These are phyloP conservation scores for Wickerhamomyces queroliae DNA, from an alignment of 805 yeast species.

Conservation along the genomic window DNA sequence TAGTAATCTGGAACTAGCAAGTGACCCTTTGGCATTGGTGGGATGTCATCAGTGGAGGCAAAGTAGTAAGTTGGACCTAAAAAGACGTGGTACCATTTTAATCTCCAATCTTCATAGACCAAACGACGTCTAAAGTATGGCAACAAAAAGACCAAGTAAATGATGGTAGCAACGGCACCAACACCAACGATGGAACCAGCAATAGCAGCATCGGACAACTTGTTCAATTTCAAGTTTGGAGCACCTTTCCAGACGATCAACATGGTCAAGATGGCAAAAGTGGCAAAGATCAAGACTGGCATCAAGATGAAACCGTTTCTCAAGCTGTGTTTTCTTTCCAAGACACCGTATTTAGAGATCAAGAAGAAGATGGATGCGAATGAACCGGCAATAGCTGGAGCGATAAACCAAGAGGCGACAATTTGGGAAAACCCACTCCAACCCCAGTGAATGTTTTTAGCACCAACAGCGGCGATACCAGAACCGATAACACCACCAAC, in stretches of 20 bases:
- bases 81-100: conserved; percentile 48
- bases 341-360: conserved; percentile 51
- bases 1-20: conserved; percentile 58
- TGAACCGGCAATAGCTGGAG: conserved; percentile 63
- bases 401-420: conserved; percentile 77
- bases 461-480: conserved; percentile 69
- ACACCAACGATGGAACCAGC: conserved; percentile 60
- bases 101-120: conserved; percentile 59
- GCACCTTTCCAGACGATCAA: conserved; percentile 79
- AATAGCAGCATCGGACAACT: conserved; percentile 46
- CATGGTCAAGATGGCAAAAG: conserved; percentile 65
- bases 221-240: conserved; percentile 53
- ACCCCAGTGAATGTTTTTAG: conserved; percentile 59
- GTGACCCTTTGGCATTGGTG: conserved; percentile 61
- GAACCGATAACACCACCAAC: conserved; percentile 74
- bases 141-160: conserved; percentile 48
- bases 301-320: conserved; percentile 51
- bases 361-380: conserved; percentile 56
- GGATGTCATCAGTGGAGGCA: conserved; percentile 49
- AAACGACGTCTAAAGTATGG: conserved; percentile 62
- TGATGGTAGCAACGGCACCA: conserved; percentile 46
- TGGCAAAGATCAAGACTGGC: conserved; percentile 54
- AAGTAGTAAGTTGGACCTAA: conserved; percentile 54
- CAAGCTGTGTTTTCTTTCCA: conserved; percentile 51
- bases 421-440: conserved; percentile 71